Evolutionary conservation across 2,329 filamentous ascomycete species (phyloP).

Genomic region (Mycocentrospora acerina): DNA sequence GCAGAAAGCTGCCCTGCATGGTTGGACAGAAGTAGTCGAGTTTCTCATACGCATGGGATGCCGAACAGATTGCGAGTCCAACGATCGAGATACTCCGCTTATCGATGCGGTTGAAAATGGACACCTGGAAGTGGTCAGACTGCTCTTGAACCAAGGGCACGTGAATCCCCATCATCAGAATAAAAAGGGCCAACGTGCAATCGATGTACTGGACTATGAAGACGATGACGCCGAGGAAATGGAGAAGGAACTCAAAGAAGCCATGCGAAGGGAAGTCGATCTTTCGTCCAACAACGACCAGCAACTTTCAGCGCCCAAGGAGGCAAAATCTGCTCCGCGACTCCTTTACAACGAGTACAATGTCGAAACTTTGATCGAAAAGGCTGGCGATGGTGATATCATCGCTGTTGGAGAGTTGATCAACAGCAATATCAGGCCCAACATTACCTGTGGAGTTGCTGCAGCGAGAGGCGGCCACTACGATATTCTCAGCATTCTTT

Average conservation of each 20-base stretch:
- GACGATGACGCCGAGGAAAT: slow-evolving; percentile 80
- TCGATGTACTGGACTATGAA: slow-evolving; percentile 77
- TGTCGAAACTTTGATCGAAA: slow-evolving; percentile 51
- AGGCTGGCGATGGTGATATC: slow-evolving; percentile 52
- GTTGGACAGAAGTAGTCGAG: slow-evolving; percentile 82
- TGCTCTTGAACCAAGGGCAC: slow-evolving; percentile 74
- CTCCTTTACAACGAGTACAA: slow-evolving; percentile 54
- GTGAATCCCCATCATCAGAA: slow-evolving; percentile 92
- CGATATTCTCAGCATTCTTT: slow-evolving; percentile 74
- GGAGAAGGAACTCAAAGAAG: slow-evolving; percentile 67
- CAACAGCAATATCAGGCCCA: slow-evolving; percentile 57
- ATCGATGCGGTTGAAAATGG: slow-evolving; percentile 97
- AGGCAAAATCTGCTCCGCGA: slow-evolving; percentile 43
- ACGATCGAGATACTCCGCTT: slow-evolving; percentile 81
- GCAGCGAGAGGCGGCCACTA: slow-evolving; percentile 91
- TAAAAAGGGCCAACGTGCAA: slow-evolving; percentile 86
- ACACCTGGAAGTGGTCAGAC: slow-evolving; percentile 81
- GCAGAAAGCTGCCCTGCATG: slow-evolving; percentile 88
- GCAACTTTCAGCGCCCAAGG: slow-evolving; percentile 22
- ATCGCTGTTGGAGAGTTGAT: slow-evolving; percentile 52
- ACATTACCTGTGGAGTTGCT: slow-evolving; percentile 85
- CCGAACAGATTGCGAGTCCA: slow-evolving; percentile 75
- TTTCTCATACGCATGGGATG: slow-evolving; percentile 84
- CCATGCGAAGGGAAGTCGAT: slow-evolving; percentile 50
- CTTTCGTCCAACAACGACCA: slow-evolving; percentile 54